phyloP scores from a whole-genome alignment of 2,329 filamentous ascomycete genomes.

The Talaromyces marneffei region DNA sequence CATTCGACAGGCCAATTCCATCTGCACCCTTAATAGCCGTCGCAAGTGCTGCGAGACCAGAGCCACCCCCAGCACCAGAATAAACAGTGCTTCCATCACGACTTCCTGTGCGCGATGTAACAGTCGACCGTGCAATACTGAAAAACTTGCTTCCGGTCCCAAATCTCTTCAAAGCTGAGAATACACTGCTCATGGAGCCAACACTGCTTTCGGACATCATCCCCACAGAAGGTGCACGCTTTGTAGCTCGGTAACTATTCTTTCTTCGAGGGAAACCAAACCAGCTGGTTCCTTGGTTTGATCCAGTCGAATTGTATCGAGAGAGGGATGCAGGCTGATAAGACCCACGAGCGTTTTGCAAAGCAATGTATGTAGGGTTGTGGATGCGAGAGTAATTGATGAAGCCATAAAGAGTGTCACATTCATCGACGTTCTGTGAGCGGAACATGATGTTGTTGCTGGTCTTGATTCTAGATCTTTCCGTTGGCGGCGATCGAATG shows the following conservation, averaged over 20 bases:
- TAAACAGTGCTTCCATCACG: slow-evolving; percentile 54
- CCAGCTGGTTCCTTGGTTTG: slow-evolving; percentile 36
- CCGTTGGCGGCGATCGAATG: slow-evolving; percentile 76
- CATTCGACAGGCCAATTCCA: slow-evolving; percentile 62
- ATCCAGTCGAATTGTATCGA: slow-evolving; percentile 43
- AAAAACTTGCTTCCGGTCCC: slow-evolving; percentile 68
- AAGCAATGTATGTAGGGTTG: slow-evolving; percentile 79
- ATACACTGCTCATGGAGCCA: slow-evolving; percentile 70
- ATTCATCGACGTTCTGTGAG: slow-evolving; percentile 68
- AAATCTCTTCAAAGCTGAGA: slow-evolving; percentile 70
- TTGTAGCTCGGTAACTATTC: slow-evolving; percentile 54
- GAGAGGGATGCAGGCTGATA: slow-evolving; percentile 48
- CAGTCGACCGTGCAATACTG: slow-evolving; percentile 73
- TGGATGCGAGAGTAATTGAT: slow-evolving; percentile 87
- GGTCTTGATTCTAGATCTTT: slow-evolving; percentile 62
- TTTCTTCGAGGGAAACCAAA: slow-evolving; percentile 49
- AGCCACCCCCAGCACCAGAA: slow-evolving; percentile 46
- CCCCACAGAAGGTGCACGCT: slow-evolving; percentile 50
- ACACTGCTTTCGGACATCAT: slow-evolving; percentile 68
- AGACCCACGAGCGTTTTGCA: slow-evolving; percentile 64
- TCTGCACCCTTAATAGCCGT: slow-evolving; percentile 48
- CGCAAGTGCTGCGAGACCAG: slow-evolving; percentile 48
- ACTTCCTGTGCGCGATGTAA: slow-evolving; percentile 52
- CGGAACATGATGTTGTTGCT: slow-evolving; percentile 88
- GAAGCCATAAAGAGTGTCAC: slow-evolving; percentile 72